Evolutionary conservation across 805 yeast species (phyloP).

Genomic region (Cyberlindnera euphorbiiphila): DNA sequence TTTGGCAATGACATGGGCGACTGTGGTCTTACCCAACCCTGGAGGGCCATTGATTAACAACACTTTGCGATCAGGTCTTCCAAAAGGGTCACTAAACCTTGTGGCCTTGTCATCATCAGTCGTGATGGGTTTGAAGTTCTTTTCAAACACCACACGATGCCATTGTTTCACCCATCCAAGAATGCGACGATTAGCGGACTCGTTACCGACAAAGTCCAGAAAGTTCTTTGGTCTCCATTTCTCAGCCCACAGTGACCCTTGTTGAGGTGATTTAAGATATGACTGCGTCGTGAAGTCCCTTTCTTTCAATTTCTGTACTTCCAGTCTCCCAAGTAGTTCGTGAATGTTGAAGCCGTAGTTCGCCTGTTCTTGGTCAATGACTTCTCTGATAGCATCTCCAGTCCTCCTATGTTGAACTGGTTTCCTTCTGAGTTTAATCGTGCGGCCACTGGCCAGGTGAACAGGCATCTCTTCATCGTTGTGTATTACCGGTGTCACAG

Average conservation of each 20-base stretch:
- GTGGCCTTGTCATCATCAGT: slow-evolving; percentile 8
- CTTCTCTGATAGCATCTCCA: background rate
- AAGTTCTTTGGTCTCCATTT: slow-evolving; percentile 65
- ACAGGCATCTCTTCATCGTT: slow-evolving; percentile 15
- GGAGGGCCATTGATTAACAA: slow-evolving; percentile 87
- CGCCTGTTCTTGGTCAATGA: slow-evolving; percentile 4
- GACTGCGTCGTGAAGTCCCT: slow-evolving; percentile 1
- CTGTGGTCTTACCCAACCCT: slow-evolving; percentile 89
- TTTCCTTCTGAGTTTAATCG: slow-evolving; percentile 16
- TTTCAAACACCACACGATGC: slow-evolving; percentile 55
- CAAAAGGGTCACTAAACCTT: slow-evolving; percentile 41
- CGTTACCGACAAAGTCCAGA: slow-evolving; percentile 68
- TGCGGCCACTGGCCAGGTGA: slow-evolving; percentile 19
- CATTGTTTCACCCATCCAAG: slow-evolving; percentile 65
- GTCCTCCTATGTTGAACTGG: background rate
- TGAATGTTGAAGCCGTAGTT: slow-evolving; percentile 38
- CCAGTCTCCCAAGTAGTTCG: slow-evolving; percentile 32
- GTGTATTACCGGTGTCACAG: slow-evolving; percentile 3
- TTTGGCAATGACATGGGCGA: slow-evolving; percentile 77
- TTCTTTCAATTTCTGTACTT: slow-evolving; percentile 20
- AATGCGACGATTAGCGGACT: slow-evolving; percentile 53
- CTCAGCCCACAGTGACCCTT: slow-evolving; percentile 46
- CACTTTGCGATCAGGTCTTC: slow-evolving; percentile 59
- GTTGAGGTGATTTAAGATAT: slow-evolving; percentile 1
- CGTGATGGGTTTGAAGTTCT: slow-evolving; percentile 32